Evolutionary conservation across 106 monocot genomes (phyloP), one percentile per base, ranked within the genome.

Genomic region (Dioscorea alata): DNA sequence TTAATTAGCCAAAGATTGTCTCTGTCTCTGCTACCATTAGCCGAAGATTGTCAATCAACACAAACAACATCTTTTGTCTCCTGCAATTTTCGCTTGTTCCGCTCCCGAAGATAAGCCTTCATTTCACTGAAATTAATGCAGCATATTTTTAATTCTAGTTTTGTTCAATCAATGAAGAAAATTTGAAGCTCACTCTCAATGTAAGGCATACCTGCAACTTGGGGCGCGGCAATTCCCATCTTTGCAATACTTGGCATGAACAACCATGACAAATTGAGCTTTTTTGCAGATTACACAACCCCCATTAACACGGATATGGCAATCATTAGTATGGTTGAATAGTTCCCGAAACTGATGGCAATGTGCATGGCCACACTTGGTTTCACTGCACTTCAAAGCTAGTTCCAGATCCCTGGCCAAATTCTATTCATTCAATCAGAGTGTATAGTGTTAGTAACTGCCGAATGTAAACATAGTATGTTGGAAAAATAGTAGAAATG

Each of bases 291-390:
- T 1, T 4, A 12, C 8, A 49, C 79, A 79, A 52, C 79, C 74
- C 23, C 74, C 74, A 7, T 6, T 0, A 50, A 18, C 48, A 49
- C 62, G 74, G 17, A 42, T 59, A 16, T 68, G 23, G 75, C 83
- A 83, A 33, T 22, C 9, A 15, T 15, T 65, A 12, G 74, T 48
- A 59, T 83, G 79, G 42, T 13, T 52, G 75, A 79, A 79, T 10
- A 79, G 70, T 34, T 23, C 12, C 53, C 74, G 79, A 33, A 83
- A 9, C 8, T 67, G 63, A 19, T 12, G 8, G 53, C 83, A 83
- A 2, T 48, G n/a, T 50, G 5, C 12, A 19, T 31, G 52, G 15
- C 23, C 13, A 61, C 83, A 83, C 4, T 17, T 12, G 22, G 35
- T 51, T 18, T 17, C 42, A 25, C 0, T 10, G 17, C 83, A 83